These are phyloP conservation scores for Populus hybrid DNA, from an alignment of 441 rosid genomes.

Conservation along the genomic window DNA sequence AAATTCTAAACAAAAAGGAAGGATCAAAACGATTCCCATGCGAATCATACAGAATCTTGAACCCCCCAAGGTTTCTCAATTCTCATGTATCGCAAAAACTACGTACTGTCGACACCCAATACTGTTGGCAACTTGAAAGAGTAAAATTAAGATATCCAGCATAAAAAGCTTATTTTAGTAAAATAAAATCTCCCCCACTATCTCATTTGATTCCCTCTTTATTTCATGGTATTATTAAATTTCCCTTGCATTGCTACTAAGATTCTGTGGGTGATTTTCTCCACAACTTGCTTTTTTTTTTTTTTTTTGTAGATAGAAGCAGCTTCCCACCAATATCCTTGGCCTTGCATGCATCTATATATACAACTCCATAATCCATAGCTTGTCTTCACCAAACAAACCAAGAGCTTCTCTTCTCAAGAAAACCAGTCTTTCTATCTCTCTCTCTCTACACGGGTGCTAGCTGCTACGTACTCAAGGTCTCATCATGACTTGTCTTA, in stretches of 20 bases:
- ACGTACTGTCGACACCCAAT: neutral
- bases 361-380: neutral
- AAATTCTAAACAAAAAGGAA: no score
- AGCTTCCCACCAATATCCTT: neutral
- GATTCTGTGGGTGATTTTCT: slow-evolving; percentile 14
- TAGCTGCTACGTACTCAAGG: slow-evolving; percentile 11
- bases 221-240: slow-evolving; percentile 9
- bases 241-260: neutral
- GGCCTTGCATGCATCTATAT: neutral
- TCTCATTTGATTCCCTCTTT: slow-evolving; percentile 11
- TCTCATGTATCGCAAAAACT: neutral
- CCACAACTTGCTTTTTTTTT: neutral
- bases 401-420: slow-evolving; percentile 1
- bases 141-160: slow-evolving; percentile 13
- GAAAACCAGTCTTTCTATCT: neutral
- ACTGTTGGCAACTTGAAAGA: neutral
- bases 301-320: neutral
- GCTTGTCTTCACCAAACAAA: slow-evolving; percentile 2
- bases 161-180: slow-evolving; percentile 14
- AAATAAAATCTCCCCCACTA: slow-evolving; percentile 12
- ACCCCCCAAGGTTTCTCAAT: no score
- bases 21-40: no score
- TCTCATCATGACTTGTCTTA: slow-evolving; percentile 28
- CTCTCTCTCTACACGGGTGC: slow-evolving; percentile 33
- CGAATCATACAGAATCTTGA: no score